Base-by-base conservation (phyloP, 2,329 filamentous ascomycete genomes). In the Aspergillus puulaauensis region DNA sequence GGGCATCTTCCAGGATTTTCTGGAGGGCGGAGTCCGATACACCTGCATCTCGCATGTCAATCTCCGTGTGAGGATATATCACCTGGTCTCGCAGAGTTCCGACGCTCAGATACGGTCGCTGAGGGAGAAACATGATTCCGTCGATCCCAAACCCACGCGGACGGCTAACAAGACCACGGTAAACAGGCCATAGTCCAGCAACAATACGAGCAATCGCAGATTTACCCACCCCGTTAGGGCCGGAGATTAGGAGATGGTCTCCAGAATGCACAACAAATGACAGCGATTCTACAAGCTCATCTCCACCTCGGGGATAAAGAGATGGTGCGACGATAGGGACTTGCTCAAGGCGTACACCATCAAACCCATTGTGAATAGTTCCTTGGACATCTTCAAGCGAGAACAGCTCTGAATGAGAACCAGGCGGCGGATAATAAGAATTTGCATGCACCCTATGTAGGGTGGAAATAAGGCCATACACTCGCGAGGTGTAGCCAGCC, bases 121-220 rank as follows among this genome's bases (percentile, higher is more conserved):
- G 95, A 0, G 95, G 95, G 11, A 99, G 83, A 77, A 99, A 98
- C 93, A 99, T 98, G 77, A 99, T 96, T 58, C 95, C 95, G 64
- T 98, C 93, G 61, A 88, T 83, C 40, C 92, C 92, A 43, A 86
- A 84, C 40, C 80, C 83, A 69, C 95, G 91, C 3, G 95, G 93
- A 1, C 93, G 86, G 58, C 90, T 96, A 17, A 97, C 91, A 2
- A 99, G 82, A 3, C 95, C 95, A 45, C 95, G 89, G 72, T 98
- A 99, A 0, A 96, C 90, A 0, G 95, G 96, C 95, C 96, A 99
- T 9, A 99, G 81, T 0, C 95, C 95, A 0, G 93, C 92, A 7
- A 96, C 86, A 31, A 98, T 86, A 49, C 95, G 88, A 4, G 91
- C 81, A 50, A 99, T 92, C 15, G 93, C 90, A 59, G 85, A 93